Base-by-base conservation (phyloP, 2,329 filamentous ascomycete species). In the Periconia sp. region DNA sequence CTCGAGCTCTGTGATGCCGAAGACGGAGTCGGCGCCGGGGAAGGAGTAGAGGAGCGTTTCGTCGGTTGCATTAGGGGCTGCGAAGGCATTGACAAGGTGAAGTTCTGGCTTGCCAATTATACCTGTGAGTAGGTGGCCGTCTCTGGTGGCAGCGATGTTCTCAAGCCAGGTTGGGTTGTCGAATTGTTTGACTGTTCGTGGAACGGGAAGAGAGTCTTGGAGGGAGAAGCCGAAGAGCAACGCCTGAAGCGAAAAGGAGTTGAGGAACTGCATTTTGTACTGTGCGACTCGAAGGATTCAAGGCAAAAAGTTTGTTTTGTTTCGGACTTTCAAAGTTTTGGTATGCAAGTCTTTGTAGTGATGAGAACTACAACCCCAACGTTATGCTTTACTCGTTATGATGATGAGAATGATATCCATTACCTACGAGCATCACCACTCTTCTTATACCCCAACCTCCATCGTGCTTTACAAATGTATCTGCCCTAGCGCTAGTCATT, bases 71-170 rank as follows among this genome's bases (percentile, higher is more conserved):
- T 17, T 39, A 17, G 21, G 22, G 37, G 16, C 15, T 2, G n/a
- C 19, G 10, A 35, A 38, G 2, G 69, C 69, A 36, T 71, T 51
- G 24, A 74, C 48, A 19, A 68, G 53, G 46, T 61, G 61, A 3
- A 73, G 47, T 36, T 68, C 59, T 6, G 70, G 58, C 15, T 37
- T 34, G 29, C 59, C 56, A 8, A 72, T 42, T 4, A 63, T 46
- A 11, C 59, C 52, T n/a, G 67, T 59, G 21, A 73, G 59, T n/a
- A 73, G 48, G 18, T 67, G 56, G 11, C 67, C 68, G 32, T 71
- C 71, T n/a, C 56, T 36, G 15, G 63, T 67, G 3, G 69, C 43
- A 7, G 61, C 66, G 17, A 74, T 52, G 38, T 74, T 74, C 45
- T 74, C 72, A 25, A 65, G 43, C 59, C 59, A 66, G 10, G 56